Evolutionary conservation across 257 asterid species (phyloP).

Genomic region (Galeopsis tetrahit): DNA sequence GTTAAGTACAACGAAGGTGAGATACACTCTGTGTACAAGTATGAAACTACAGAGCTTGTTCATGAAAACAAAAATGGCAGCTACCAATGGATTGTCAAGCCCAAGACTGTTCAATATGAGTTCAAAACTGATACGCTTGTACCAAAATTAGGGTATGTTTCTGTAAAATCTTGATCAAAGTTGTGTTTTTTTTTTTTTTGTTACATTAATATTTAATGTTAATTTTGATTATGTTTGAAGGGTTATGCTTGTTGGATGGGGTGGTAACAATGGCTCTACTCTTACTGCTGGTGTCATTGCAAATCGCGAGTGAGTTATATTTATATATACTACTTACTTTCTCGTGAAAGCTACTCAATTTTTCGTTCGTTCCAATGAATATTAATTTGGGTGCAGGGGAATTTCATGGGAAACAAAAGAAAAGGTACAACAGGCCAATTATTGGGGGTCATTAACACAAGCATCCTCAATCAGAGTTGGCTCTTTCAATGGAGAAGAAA

Average conservation of each 20-base stretch:
- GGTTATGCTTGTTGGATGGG: conserved; percentile 96
- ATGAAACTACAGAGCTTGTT: conserved; percentile 89
- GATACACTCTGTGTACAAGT: conserved; percentile 76
- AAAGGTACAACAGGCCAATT: too few relatives aligned
- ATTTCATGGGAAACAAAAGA: too few relatives aligned
- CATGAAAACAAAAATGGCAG: conserved; percentile 77
- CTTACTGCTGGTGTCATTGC: conserved; percentile 88
- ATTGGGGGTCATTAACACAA: too few relatives aligned
- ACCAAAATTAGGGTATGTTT: conserved; percentile 91
- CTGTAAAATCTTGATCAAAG: conserved; percentile 56
- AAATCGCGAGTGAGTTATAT: conserved; percentile 57
- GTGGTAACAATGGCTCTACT: conserved; percentile 91
- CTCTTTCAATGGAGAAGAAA: too few relatives aligned
- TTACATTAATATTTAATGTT: too few relatives aligned
- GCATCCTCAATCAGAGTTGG: too few relatives aligned
- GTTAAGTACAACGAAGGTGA: conserved; percentile 80
- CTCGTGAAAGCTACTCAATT: background rate
- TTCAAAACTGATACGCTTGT: conserved; percentile 75
- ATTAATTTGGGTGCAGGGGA: too few relatives aligned
- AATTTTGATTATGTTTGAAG: conserved; percentile 31
- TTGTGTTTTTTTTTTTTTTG: conserved; percentile 37
- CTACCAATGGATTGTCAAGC: conserved; percentile 89
- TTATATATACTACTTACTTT: too few relatives aligned
- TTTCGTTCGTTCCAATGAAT: too few relatives aligned
- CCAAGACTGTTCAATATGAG: conserved; percentile 76